Evolutionary conservation across 192 early-diverging fungal genomes (phyloP), one percentile per base, ranked within the genome.

Genomic region (Entomortierella lignicola): DNA sequence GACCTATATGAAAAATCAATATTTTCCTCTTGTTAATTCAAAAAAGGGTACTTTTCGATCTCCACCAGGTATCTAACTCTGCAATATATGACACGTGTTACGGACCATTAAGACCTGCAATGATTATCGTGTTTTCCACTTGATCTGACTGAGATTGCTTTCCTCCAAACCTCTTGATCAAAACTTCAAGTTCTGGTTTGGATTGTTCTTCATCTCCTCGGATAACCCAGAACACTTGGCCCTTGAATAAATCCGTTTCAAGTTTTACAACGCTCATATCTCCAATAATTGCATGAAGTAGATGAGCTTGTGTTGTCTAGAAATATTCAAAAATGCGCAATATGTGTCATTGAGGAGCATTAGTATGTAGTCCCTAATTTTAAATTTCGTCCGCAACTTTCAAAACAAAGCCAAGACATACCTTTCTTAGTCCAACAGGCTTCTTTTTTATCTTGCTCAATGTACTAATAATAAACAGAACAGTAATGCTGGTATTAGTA

Each of bases 81-180:
- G n/a, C n/a, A n/a, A n/a, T n/a, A n/a, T n/a, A n/a, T n/a, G n/a
- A n/a, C n/a, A n/a, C n/a, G n/a, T n/a, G n/a, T 37, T 37, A 10
- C 34, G 50, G 70, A 79, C 75, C 75, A 50, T 65, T 39, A 4
- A 23, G 39, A 1, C 83, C 90, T 17, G 85, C 91, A 48, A 86
- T 69, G 34, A 91, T 81, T 48, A 62, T 82, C 31, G 84, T 87
- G 43, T 51, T 83, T 30, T 60, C 80, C 31, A 60, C 53, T 34
- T 67, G 74, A 27, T 89, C 80, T 43, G 87, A 89, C 65, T 94
- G 91, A 8, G 86, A 83, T 41, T 84, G 86, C 2, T 65, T 84
- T 0, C 92, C 94, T 13, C 92, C 93, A 56, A 90, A 84, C 43
- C 85, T 72, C 47, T 85, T 72, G 60, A 94, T 84, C 51, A 84